Conservation (phyloP, 2,329 filamentous ascomycete species). For the Corynespora cassiicola region DNA sequence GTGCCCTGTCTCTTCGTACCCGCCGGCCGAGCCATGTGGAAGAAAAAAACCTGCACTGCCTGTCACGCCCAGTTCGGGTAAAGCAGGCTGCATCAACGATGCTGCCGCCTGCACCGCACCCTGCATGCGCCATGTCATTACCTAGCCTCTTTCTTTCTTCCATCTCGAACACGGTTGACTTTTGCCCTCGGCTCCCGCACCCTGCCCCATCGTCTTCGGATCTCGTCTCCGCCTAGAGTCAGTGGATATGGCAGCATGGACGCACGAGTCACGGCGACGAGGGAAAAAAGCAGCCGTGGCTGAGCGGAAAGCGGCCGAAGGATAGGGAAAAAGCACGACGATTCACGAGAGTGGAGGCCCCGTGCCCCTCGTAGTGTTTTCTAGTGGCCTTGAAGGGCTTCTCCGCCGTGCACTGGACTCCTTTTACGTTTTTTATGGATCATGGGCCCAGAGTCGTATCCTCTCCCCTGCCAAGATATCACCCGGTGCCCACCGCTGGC, state of each 20-base stretch:
- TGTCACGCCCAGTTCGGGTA: constrained; percentile 9
- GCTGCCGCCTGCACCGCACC: not conserved
- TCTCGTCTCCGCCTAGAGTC: not conserved
- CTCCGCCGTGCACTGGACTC: constrained; percentile 8
- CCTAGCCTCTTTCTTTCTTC: constrained; percentile 7
- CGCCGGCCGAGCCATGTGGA: too few relatives aligned
- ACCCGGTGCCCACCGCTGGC: constrained; percentile 14
- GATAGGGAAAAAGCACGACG: not conserved
- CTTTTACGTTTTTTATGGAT: constrained; percentile 14
- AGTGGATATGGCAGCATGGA: constrained; percentile 6
- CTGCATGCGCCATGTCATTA: constrained; percentile 6
- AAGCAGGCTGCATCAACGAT: not conserved
- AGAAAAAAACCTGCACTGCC: constrained; percentile 9
- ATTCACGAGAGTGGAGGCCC: constrained; percentile 4
- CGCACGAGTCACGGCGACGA: constrained; percentile 9
- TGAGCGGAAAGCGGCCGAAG: not conserved
- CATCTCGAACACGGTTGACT: constrained; percentile 8
- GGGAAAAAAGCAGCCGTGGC: not conserved
- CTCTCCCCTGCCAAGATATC: constrained; percentile 41
- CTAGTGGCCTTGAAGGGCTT: constrained; percentile 14
- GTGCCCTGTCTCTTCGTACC: too few relatives aligned
- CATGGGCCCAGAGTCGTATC: constrained; percentile 8
- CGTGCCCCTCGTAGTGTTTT: constrained; percentile 3
- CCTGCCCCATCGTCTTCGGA: too few relatives aligned
- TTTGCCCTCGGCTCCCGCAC: constrained; percentile 1